Percentiles rank a stretch among this genome's conserved stretches.
These are phyloP conservation scores for Trypanosoma cruzi DNA, from an alignment of 208 protist genomes.

Conservation along the genomic window DNA sequence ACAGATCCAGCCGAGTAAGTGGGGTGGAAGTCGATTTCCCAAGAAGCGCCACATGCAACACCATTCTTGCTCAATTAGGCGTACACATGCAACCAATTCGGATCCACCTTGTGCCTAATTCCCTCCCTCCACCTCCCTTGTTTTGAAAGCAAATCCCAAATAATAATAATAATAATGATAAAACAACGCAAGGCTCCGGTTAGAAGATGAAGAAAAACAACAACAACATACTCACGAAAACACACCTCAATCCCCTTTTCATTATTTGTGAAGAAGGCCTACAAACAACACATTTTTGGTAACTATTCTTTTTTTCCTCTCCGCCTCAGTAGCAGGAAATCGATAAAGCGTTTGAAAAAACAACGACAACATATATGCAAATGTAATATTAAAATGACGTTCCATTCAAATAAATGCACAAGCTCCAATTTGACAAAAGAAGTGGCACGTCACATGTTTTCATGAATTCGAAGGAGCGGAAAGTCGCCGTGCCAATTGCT, in stretches of 20 bases:
- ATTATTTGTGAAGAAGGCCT: no score
- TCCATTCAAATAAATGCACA: background rate
- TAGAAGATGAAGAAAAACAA: no score
- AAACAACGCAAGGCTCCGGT: no score
- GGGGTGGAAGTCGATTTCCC: constrained; percentile 16
- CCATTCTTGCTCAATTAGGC: constrained; percentile 4
- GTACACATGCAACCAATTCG: background rate
- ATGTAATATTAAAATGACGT: background rate
- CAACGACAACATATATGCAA: background rate
- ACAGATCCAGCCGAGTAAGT: constrained; percentile 18
- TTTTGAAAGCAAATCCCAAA: background rate
- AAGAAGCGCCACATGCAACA: constrained; percentile 21
- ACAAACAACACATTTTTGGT: no score
- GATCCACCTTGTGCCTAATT: no score
- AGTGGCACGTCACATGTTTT: no score
- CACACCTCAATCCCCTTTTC: background rate
- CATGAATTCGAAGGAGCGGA: background rate
- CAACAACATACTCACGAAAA: background rate
- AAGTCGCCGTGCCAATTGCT: constrained; percentile 18
- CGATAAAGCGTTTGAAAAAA: no score
- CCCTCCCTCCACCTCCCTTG: background rate
- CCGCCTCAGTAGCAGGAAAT: no score
- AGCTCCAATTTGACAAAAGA: no score
- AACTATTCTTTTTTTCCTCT: no score
- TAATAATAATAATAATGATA: background rate